Evolutionary conservation across 2,329 filamentous ascomycete species (phyloP).

Genomic region (Ophiosphaerella herpotricha): DNA sequence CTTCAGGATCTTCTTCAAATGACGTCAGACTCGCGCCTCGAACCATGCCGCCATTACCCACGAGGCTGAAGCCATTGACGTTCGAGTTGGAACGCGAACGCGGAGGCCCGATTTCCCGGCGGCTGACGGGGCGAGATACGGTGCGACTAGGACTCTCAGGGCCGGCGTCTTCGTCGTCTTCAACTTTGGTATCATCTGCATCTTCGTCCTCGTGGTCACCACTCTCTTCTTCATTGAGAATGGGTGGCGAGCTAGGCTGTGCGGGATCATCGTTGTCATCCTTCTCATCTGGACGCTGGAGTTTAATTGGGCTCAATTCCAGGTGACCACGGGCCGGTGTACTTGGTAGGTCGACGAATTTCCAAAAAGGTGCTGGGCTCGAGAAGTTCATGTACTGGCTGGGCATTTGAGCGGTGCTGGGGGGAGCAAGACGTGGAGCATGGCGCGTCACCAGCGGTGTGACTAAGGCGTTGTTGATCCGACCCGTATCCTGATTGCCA

Average conservation of each 20-base stretch:
- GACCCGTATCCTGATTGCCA: constrained; percentile 29
- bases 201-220: constrained; percentile 37
- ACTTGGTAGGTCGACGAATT: constrained; percentile 76
- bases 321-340: constrained; percentile 62
- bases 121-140: constrained; percentile 42
- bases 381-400: constrained; percentile 86
- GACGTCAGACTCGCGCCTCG: constrained; percentile 40
- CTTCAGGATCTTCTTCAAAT: constrained; percentile 48
- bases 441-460: constrained; percentile 75
- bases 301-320: constrained; percentile 44
- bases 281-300: constrained; percentile 37
- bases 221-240: constrained; percentile 31
- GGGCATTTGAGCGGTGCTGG: constrained; percentile 78
- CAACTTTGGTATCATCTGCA: constrained; percentile 32
- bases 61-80: constrained; percentile 29
- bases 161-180: constrained; percentile 41
- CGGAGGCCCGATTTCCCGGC: constrained; percentile 32
- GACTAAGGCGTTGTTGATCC: constrained; percentile 48
- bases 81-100: constrained; percentile 40
- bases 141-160: constrained; percentile 43
- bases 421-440: constrained; percentile 75
- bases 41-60: constrained; percentile 39
- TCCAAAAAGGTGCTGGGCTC: constrained; percentile 87
- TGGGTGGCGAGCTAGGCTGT: constrained; percentile 43
- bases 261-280: constrained; percentile 36